Evolutionary conservation across 176 grass and related monocot genomes (phyloP).

Genomic region (Triticum dicoccoides): DNA sequence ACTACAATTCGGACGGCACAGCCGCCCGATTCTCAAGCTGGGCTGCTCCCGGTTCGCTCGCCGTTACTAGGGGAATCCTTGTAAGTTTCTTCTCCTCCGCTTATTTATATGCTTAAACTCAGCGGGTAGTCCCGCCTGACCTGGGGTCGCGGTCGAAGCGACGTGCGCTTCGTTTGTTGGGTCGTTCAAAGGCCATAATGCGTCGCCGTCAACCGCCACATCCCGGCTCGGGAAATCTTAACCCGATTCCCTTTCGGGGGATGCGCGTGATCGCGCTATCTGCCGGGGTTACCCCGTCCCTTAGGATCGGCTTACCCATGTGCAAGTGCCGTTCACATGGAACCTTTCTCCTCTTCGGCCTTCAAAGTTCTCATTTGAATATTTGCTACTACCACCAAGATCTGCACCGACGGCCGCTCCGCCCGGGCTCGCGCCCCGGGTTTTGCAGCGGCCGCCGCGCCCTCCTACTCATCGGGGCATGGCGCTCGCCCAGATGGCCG

Average conservation of each 20-base stretch:
- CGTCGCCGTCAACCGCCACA: constrained; percentile 45
- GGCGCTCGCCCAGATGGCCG: constrained; percentile 32
- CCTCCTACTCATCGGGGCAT: no score
- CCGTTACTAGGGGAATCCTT: neutral
- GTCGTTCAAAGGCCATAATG: no score
- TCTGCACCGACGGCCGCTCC: constrained; percentile 47
- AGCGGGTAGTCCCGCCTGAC: neutral
- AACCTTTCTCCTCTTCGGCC: constrained; percentile 70
- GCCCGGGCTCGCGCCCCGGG: constrained; percentile 45
- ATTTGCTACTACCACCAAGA: constrained; percentile 67
- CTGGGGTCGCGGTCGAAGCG: no score
- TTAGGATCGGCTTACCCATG: constrained; percentile 74
- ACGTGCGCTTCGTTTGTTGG: no score
- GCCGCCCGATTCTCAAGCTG: neutral
- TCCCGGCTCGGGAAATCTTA: constrained; percentile 69
- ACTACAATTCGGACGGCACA: neutral
- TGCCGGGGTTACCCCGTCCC: constrained; percentile 63
- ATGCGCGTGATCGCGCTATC: constrained; percentile 23
- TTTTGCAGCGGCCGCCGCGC: constrained; percentile 17
- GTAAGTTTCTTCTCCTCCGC: neutral
- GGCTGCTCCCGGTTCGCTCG: neutral
- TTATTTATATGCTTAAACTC: neutral
- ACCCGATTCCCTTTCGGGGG: constrained; percentile 56
- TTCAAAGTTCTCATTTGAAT: constrained; percentile 73
- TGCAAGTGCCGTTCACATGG: constrained; percentile 75